Evolutionary conservation across 768 basidiomycete species (phyloP).

Genomic region (Trametes coccinea): DNA sequence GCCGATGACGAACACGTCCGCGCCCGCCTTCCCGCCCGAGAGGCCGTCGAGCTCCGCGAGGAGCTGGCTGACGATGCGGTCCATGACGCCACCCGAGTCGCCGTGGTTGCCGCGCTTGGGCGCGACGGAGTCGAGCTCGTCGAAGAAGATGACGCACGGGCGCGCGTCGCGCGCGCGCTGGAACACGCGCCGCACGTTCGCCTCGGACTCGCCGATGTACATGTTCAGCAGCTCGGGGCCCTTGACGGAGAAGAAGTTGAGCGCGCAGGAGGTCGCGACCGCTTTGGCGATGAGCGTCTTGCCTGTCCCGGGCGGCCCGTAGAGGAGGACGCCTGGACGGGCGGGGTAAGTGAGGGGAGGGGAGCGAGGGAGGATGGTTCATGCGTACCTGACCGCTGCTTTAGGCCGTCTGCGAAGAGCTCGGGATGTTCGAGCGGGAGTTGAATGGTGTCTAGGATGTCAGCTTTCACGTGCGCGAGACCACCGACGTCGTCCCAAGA

Average conservation of each 20-base stretch:
- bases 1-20: constrained; percentile 90
- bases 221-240: constrained; percentile 95
- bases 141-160: constrained; percentile 96
- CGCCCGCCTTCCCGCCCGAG: constrained; percentile 56
- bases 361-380: neutral
- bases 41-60: constrained; percentile 94
- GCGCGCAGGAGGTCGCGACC: constrained; percentile 90
- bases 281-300: constrained; percentile 96
- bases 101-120: constrained; percentile 95
- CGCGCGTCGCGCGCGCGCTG: constrained; percentile 88
- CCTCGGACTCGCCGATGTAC: constrained; percentile 98
- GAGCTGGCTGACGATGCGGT: constrained; percentile 93
- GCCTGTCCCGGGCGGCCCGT: constrained; percentile 95
- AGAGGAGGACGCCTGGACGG: constrained; percentile 78
- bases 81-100: constrained; percentile 97
- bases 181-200: constrained; percentile 92
- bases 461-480: constrained; percentile 79
- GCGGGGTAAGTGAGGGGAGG: neutral
- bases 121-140: constrained; percentile 93
- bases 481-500: constrained; percentile 99
- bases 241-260: constrained; percentile 98
- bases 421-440: constrained; percentile 89
- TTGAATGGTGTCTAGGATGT: constrained; percentile 95
- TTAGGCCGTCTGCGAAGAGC: constrained; percentile 85
- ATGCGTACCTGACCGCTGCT: constrained; percentile 85